Evolutionary conservation across 768 basidiomycete species (phyloP).

Genomic region (Chalciporus chontae): DNA sequence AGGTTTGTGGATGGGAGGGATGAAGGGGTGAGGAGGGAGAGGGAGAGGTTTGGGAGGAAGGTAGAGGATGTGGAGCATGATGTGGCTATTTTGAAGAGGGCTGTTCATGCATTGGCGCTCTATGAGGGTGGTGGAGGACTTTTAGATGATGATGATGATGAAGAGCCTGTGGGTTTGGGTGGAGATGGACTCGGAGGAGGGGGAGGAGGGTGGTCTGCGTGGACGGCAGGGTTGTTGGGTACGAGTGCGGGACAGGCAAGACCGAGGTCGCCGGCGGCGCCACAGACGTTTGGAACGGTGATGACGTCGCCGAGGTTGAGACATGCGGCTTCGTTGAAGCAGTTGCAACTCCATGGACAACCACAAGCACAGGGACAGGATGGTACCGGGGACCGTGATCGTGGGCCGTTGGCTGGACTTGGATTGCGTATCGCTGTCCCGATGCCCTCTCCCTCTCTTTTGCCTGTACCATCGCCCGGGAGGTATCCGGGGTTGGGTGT

Average conservation of each 20-base stretch:
- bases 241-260: constrained; percentile 24
- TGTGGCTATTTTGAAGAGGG: constrained; percentile 63
- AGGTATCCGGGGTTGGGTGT: not conserved
- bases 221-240: constrained; percentile 56
- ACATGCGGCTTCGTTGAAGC: constrained; percentile 43
- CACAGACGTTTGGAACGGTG: constrained; percentile 67
- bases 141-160: too few relatives aligned
- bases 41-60: constrained; percentile 51
- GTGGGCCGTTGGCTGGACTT: constrained; percentile 40
- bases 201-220: constrained; percentile 36
- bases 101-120: constrained; percentile 41
- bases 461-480: not conserved
- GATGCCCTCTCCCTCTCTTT: constrained; percentile 8
- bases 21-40: constrained; percentile 33
- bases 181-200: not conserved
- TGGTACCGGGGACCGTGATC: not conserved
- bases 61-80: constrained; percentile 75
- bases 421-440: constrained; percentile 62
- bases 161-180: not conserved
- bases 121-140: not conserved
- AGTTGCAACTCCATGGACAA: constrained; percentile 8
- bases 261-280: constrained; percentile 38
- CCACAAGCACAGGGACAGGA: constrained; percentile 1
- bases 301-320: constrained; percentile 62
- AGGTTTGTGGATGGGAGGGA: constrained; percentile 31